Evolutionary conservation across 805 yeast genomes (phyloP), one percentile per base, ranked within the genome.

Genomic region (Kazachstania martiniae): DNA sequence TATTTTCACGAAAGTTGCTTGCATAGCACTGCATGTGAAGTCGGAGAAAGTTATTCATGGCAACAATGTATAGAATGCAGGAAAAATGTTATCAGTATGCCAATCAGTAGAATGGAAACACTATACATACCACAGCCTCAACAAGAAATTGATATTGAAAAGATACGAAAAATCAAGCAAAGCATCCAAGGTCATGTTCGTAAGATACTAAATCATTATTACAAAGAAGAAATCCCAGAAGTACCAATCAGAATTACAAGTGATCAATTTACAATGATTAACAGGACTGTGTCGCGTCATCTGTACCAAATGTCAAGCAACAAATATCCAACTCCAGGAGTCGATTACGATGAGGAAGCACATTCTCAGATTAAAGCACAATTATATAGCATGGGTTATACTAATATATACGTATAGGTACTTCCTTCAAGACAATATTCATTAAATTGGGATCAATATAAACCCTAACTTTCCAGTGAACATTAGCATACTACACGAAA

Each of bases 141-240:
- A 13, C 41, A 13, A 18, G 27, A 12, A 33, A 37, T 39, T 37
- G 13, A 21, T 9, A 16, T 16, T 13, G 7, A 21, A 7, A 31
- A 13, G 4, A 29, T 32, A 17, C 39, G 36, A 24, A 65, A 63
- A 12, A 74, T 73, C 39, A 81, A 82, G 44, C 47, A 58, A 13
- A 53, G 59, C 21, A 66, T 82, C 12, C 91, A 81, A 47, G 61
- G 58, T 14, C 55, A 72, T 21, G 75, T 82, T 8, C 57, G 84
- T 25, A 59, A 65, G 13, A 62, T 59, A 13, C 47, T 82, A 29
- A 59, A 73, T 30, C 70, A 72, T 2, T 51, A 66, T 18, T 74
- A 72, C 45, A 52, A 58, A 12, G 53, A 57, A 4, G 28, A 15
- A 6, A 12, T 12, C 5, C 8, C 13, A 2, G 12, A 6, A 12